A percentile compares a stretch with the other conserved stretches of the same genome.
Evolutionary conservation across 2,329 filamentous ascomycete genomes (phyloP).

Genomic region (Trichophyton schoenleinii): DNA sequence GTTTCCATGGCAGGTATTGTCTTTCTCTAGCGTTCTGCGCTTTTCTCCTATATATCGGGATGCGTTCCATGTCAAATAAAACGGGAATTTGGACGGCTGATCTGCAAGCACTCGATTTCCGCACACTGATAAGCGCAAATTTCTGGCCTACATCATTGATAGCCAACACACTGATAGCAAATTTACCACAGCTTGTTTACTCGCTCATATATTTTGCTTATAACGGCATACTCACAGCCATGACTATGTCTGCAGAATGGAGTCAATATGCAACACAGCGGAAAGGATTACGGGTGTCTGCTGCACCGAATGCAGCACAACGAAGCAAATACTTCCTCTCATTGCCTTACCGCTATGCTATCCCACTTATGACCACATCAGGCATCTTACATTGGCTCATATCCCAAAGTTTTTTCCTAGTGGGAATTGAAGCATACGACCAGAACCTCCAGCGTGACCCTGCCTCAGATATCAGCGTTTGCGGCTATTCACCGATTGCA

Average conservation of each 20-base stretch:
- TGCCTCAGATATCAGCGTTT: conserved; percentile 9
- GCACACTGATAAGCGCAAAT: neutral
- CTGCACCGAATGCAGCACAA: conserved; percentile 26
- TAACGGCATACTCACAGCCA: conserved; percentile 32
- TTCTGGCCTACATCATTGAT: neutral
- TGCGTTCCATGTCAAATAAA: neutral
- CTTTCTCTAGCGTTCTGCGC: neutral
- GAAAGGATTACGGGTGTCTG: conserved; percentile 31
- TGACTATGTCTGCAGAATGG: conserved; percentile 40
- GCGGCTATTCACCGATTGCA: conserved; percentile 17
- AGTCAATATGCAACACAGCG: conserved; percentile 27
- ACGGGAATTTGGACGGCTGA: neutral
- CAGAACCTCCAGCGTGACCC: conserved; percentile 11
- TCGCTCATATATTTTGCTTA: conserved; percentile 26
- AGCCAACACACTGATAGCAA: conserved; percentile 19
- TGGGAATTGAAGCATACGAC: conserved; percentile 24
- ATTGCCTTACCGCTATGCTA: conserved; percentile 34
- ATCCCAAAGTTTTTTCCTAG: conserved; percentile 35
- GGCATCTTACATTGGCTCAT: conserved; percentile 38
- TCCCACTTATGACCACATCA: conserved; percentile 28
- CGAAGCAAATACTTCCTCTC: conserved; percentile 35
- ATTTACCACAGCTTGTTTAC: conserved; percentile 25
- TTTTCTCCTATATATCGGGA: neutral
- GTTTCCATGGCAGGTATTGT: neutral
- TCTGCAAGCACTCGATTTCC: neutral